Evolutionary conservation across 768 basidiomycete species (phyloP), one percentile per base, ranked within the genome.

Genomic region (Trametes cingulata): DNA sequence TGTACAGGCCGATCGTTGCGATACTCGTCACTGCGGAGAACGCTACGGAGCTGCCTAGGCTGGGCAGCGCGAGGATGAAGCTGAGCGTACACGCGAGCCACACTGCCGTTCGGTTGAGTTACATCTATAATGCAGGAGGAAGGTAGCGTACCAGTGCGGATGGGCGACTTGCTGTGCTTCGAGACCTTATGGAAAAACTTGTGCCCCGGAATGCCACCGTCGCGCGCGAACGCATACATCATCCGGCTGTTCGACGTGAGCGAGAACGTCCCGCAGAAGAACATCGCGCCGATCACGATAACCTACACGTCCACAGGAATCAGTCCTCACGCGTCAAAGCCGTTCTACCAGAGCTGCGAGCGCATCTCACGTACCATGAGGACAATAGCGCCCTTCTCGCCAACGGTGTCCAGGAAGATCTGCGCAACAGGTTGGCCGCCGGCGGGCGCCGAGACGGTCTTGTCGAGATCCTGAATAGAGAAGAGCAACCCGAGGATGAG

Each of bases 191-290:
- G 81, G 72, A 90, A 85, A 72, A 85, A 89, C 36, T 69, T 78
- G 61, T 84, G 84, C 13, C 85, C 87, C 0, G 90, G 88, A 24
- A 90, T 79, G 12, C 82, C 88, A 0, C 88, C 85, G 69, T 93
- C 90, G 37, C 90, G 81, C 3, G 87, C 80, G 67, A 91, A 91
- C 0, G 89, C 86, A 68, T 85, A 93, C 86, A 88, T 89, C 90
- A 91, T 91, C 0, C 90, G 80, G 3, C 85, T 88, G 68, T 91
- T 93, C 0, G 85, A 85, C 0, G 90, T 90, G 50, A 93, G 74
- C 0, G 88, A 90, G 74, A 92, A 92, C 0, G 86, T 88, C 14
- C 87, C 86, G 56, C 88, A 90, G 68, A 87, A 86, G 71, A 84
- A 88, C 86, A 91, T 88, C 0, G 85, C 81, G 13, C 85, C 86